A percentile compares a stretch with the other conserved stretches of the same genome.
Conservation (phyloP, 2,329 filamentous ascomycete genomes). For the Onygenales sp. region DNA sequence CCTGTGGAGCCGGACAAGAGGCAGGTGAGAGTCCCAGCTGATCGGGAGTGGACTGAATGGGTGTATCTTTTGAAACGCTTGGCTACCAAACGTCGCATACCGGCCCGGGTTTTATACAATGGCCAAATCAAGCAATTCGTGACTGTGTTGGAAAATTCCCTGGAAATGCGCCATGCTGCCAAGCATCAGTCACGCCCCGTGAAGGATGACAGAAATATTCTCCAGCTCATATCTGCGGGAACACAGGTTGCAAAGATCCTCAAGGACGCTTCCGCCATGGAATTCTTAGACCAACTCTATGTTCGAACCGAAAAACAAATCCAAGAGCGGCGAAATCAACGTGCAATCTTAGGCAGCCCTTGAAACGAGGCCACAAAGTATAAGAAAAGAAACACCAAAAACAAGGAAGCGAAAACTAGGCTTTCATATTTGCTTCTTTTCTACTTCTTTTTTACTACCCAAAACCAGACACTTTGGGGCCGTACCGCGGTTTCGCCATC, state of each 20-base stretch:
- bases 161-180: constrained; percentile 78
- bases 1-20: constrained; percentile 75
- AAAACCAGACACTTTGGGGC: too few relatives aligned
- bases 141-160: constrained; percentile 76
- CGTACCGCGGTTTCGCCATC: too few relatives aligned
- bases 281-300: constrained; percentile 72
- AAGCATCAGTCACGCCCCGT: constrained; percentile 74
- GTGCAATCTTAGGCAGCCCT: constrained; percentile 23
- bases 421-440: too few relatives aligned
- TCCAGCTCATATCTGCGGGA: constrained; percentile 78
- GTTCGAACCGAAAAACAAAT: constrained; percentile 72
- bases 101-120: constrained; percentile 74
- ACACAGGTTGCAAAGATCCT: constrained; percentile 82
- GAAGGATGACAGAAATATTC: constrained; percentile 80
- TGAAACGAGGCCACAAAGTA: not conserved
- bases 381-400: not conserved
- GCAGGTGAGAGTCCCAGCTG: constrained; percentile 61
- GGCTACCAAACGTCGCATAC: constrained; percentile 77
- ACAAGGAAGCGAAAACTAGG: too few relatives aligned
- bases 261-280: constrained; percentile 75
- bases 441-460: too few relatives aligned
- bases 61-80: constrained; percentile 77
- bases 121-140: constrained; percentile 88
- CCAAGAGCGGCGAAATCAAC: constrained; percentile 48
- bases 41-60: constrained; percentile 88